These are phyloP conservation scores for Tephrocybe sp. DNA, from an alignment of 768 basidiomycete species.

Conservation along the genomic window DNA sequence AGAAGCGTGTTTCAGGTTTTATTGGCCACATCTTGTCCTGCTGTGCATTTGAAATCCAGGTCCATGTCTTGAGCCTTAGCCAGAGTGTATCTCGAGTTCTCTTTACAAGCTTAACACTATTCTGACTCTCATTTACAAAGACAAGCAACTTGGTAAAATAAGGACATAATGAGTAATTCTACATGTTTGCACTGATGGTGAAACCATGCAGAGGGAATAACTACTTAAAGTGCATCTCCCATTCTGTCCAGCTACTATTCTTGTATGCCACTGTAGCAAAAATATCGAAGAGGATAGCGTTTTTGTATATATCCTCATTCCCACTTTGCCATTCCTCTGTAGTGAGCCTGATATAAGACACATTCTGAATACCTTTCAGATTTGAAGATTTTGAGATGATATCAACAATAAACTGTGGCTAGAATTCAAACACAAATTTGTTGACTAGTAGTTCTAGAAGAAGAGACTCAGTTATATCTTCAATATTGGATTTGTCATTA, in stretches of 20 bases:
- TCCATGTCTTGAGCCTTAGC: not conserved
- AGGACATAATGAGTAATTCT: too few species aligned
- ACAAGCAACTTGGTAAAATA: too few species aligned
- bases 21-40: constrained; percentile 9
- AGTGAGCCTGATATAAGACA: constrained; percentile 3
- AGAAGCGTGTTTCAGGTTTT: too few species aligned
- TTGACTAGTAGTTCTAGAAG: not conserved
- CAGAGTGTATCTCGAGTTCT: not conserved
- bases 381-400: constrained; percentile 1
- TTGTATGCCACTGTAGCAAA: too few species aligned
- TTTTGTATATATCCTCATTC: constrained; percentile 1
- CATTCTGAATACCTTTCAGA: not conserved
- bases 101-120: not conserved
- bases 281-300: not conserved
- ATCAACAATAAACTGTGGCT: constrained; percentile 3
- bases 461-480: not conserved
- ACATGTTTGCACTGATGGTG: too few species aligned
- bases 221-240: too few species aligned
- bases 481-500: not conserved
- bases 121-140: not conserved
- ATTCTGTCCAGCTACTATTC: too few species aligned
- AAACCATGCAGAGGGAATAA: too few species aligned
- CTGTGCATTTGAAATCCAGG: constrained; percentile 1
- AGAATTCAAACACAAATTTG: constrained; percentile 2
- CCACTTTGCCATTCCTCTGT: not conserved